These are phyloP conservation scores for Pseudogymnoascus sp. DNA, from an alignment of 2,329 filamentous ascomycete genomes.

Conservation along the genomic window DNA sequence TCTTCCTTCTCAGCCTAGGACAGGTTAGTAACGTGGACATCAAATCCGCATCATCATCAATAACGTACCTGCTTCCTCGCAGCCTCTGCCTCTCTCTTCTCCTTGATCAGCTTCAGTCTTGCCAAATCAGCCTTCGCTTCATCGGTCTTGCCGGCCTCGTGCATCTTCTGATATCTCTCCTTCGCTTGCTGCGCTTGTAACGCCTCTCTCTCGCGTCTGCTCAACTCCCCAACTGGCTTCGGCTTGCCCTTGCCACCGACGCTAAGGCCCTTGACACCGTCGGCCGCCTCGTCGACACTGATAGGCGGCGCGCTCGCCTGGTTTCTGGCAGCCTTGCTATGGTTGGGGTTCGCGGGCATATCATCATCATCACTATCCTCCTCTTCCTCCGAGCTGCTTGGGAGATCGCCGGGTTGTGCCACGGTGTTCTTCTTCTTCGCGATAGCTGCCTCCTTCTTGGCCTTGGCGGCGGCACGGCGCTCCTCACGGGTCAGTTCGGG, in stretches of 20 bases:
- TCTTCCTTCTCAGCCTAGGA: slow-evolving; percentile 31
- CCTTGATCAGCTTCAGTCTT: slow-evolving; percentile 69
- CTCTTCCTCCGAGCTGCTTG: slow-evolving; percentile 58
- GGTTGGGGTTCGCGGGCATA: slow-evolving; percentile 87
- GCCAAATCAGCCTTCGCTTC: slow-evolving; percentile 86
- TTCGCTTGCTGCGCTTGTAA: slow-evolving; percentile 80
- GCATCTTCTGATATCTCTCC: slow-evolving; percentile 84
- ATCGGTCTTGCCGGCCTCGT: slow-evolving; percentile 93
- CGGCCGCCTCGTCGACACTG: slow-evolving; percentile 42
- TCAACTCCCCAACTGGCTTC: slow-evolving; percentile 44
- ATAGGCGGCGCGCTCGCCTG: slow-evolving; percentile 38
- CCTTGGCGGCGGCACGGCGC: slow-evolving; percentile 79
- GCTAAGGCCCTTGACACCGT: slow-evolving; percentile 47
- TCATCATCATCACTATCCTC: slow-evolving; percentile 47
- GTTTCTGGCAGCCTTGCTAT: slow-evolving; percentile 64
- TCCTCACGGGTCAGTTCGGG: slow-evolving; percentile 70
- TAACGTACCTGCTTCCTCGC: slow-evolving; percentile 68
- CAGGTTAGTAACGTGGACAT: slow-evolving; percentile 15
- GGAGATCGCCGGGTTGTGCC: slow-evolving; percentile 79
- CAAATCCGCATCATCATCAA: slow-evolving; percentile 15
- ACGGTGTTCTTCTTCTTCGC: slow-evolving; percentile 62
- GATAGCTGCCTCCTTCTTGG: slow-evolving; percentile 82
- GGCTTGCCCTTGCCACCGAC: slow-evolving; percentile 35
- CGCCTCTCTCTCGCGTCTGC: slow-evolving; percentile 65
- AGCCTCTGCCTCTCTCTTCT: slow-evolving; percentile 78